Percentiles rank a stretch among this genome's conserved stretches.
These are phyloP conservation scores for Sclerotinia glacialis DNA, from an alignment of 2,329 filamentous ascomycete genomes.

Conservation along the genomic window DNA sequence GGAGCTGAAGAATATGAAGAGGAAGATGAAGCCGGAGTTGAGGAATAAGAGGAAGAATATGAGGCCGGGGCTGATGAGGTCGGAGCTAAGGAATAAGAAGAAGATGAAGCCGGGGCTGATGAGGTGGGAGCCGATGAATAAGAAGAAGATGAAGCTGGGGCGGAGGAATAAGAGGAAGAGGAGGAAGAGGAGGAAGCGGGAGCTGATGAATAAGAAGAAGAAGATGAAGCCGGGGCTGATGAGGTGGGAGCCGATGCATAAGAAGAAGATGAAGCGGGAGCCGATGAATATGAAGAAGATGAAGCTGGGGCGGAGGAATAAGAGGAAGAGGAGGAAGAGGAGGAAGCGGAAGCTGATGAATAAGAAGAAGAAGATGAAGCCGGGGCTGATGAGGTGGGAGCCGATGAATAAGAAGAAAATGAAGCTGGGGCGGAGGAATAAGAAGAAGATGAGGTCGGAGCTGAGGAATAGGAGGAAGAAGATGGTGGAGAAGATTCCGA, in stretches of 20 bases:
- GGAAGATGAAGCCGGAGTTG: background rate
- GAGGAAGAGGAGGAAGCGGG: no score
- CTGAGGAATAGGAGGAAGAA: background rate
- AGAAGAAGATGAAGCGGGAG: no score
- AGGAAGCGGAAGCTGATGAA: background rate
- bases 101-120: background rate
- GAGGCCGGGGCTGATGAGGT: background rate
- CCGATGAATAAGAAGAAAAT: no score
- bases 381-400: background rate
- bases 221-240: background rate
- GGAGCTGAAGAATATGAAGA: background rate
- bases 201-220: no score
- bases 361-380: background rate
- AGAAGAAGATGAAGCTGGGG: background rate
- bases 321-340: no score
- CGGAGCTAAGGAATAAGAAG: background rate
- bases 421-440: background rate
- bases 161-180: background rate
- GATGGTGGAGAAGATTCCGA: background rate
- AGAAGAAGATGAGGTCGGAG: no score
- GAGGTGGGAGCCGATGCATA: no score
- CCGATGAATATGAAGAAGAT: no score
- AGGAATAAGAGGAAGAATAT: no score
- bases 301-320: no score
- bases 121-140: background rate